Evolutionary conservation across 2,329 filamentous ascomycete species (phyloP).

Genomic region (Diaporthe citrichinensis): DNA sequence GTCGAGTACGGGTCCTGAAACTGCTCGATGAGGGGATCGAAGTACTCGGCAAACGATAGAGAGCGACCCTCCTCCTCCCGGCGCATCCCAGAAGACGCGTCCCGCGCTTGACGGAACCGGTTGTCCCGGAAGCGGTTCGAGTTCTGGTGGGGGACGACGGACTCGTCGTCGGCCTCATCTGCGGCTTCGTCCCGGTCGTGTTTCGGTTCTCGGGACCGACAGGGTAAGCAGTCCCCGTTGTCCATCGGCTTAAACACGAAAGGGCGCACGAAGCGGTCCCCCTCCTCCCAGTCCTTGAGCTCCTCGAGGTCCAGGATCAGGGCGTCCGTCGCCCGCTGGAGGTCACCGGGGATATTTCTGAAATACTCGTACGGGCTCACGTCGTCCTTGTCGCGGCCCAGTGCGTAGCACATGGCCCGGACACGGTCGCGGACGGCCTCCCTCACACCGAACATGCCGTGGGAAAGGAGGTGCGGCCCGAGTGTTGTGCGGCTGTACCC

Average conservation of each 20-base stretch:
- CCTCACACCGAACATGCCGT: background rate
- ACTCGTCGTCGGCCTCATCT: background rate
- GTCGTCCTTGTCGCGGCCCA: background rate
- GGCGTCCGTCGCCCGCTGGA: background rate
- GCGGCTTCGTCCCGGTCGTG: background rate
- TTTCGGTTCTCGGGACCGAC: too few species aligned
- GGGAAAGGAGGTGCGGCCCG: background rate
- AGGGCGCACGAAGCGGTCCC: background rate
- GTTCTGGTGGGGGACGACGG: too few species aligned
- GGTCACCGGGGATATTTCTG: background rate
- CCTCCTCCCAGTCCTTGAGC: constrained; percentile 18
- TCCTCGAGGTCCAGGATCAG: constrained; percentile 17
- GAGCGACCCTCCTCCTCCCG: background rate
- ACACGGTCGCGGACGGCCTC: background rate
- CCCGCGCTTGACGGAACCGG: background rate
- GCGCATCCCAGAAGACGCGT: background rate
- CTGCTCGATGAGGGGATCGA: too few species aligned
- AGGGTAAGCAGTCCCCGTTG: too few species aligned
- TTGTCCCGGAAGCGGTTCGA: background rate
- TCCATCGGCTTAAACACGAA: background rate
- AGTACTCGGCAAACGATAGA: background rate
- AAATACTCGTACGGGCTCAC: background rate
- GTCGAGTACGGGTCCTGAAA: accelerated
- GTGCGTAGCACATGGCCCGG: background rate
- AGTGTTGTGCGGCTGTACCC: background rate